These are phyloP conservation scores for Ensete glaucum DNA, from an alignment of 176 grass and related monocot species.

Conservation along the genomic window DNA sequence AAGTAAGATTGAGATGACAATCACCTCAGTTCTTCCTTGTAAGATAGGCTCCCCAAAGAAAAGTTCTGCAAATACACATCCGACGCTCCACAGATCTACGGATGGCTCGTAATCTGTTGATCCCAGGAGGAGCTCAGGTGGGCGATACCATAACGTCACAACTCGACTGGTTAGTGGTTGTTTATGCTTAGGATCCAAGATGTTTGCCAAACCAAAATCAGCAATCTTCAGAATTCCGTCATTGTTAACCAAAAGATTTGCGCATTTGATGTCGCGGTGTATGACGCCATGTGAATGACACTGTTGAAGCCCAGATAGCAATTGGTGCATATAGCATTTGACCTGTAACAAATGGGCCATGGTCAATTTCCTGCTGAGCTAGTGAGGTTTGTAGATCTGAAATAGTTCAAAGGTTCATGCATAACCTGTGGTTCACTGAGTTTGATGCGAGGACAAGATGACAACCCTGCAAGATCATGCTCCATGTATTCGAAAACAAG, in stretches of 20 bases:
- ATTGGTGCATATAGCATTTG: slow-evolving; percentile 91
- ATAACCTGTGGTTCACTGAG: slow-evolving; percentile 35
- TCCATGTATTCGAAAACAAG: slow-evolving; percentile 58
- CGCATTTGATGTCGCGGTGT: slow-evolving; percentile 95
- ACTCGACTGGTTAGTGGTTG: slow-evolving; percentile 63
- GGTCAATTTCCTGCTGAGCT: not conserved
- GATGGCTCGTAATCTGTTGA: slow-evolving; percentile 62
- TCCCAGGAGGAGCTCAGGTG: slow-evolving; percentile 84
- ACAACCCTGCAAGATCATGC: slow-evolving; percentile 45
- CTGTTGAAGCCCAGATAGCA: slow-evolving; percentile 72
- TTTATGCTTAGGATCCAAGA: slow-evolving; percentile 9
- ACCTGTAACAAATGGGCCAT: slow-evolving; percentile 30
- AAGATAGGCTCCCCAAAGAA: slow-evolving; percentile 57
- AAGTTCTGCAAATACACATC: slow-evolving; percentile 89
- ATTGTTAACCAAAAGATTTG: slow-evolving; percentile 72
- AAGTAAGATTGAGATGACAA: not conserved
- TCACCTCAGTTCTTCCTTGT: slow-evolving; percentile 87
- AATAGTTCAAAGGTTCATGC: not conserved
- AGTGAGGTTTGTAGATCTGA: not conserved
- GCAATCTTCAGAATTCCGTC: slow-evolving; percentile 81
- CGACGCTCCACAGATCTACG: slow-evolving; percentile 89
- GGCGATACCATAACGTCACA: slow-evolving; percentile 90
- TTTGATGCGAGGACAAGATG: slow-evolving; percentile 33
- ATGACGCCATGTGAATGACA: slow-evolving; percentile 75
- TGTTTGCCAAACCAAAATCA: slow-evolving; percentile 85